A percentile compares a stretch with the other conserved stretches of the same genome.
Conservation (phyloP, 2,329 filamentous ascomycete genomes). For the Penicillium griseofulvum region DNA sequence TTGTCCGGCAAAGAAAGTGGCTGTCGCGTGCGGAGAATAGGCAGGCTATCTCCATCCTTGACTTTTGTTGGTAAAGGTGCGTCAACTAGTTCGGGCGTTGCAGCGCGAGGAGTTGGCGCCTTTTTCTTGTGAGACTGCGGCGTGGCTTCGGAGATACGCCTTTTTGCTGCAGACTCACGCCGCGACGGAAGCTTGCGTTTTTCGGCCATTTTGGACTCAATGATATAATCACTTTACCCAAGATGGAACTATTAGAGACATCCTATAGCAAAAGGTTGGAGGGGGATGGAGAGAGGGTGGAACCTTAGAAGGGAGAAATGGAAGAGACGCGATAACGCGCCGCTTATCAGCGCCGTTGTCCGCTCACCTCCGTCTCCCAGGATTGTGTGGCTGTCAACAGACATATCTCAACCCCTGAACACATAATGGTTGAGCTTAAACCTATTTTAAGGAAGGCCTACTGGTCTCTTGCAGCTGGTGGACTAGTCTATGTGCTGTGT, state of each 20-base stretch:
- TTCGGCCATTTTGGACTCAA: constrained; percentile 35
- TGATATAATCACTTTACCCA: neutral
- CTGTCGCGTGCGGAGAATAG: constrained; percentile 53
- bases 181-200: constrained; percentile 46
- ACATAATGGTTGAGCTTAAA: constrained; percentile 39
- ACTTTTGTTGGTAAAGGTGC: constrained; percentile 52
- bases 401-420: neutral
- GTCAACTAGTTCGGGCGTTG: constrained; percentile 34
- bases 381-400: neutral
- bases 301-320: constrained; percentile 15
- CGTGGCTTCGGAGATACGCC: constrained; percentile 42
- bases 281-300: constrained; percentile 13
- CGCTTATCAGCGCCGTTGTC: constrained; percentile 13
- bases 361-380: constrained; percentile 7
- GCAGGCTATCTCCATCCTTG: constrained; percentile 53
- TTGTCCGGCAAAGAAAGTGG: constrained; percentile 46
- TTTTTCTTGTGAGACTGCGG: constrained; percentile 38
- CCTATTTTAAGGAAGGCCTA: constrained; percentile 53
- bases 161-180: constrained; percentile 45
- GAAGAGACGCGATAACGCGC: constrained; percentile 19
- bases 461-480: constrained; percentile 56
- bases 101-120: constrained; percentile 32
- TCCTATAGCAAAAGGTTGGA: neutral
- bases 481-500: constrained; percentile 65
- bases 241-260: neutral